phyloP scores from a whole-genome alignment of 2,329 filamentous ascomycete species.

The Byssoonygena ceratinophila region DNA sequence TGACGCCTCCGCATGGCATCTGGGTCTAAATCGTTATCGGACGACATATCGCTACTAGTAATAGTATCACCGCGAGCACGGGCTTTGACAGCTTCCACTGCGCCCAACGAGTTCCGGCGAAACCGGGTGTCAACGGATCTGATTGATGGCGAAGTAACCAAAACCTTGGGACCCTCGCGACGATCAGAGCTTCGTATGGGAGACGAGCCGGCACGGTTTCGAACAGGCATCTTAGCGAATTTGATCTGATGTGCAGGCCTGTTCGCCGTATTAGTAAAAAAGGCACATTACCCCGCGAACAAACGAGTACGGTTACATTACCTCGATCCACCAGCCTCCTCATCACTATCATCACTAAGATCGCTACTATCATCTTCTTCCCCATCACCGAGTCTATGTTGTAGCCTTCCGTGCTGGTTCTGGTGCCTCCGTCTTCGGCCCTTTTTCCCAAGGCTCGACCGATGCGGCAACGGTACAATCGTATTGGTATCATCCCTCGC shows the following conservation, averaged over 20 bases:
- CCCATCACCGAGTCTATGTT: slow-evolving; percentile 31
- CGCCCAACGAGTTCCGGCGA: slow-evolving; percentile 47
- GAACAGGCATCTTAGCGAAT: slow-evolving; percentile 89
- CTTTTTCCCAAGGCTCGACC: slow-evolving; percentile 19
- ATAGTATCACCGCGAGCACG: slow-evolving; percentile 51
- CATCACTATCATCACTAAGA: slow-evolving; percentile 56
- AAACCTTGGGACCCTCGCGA: slow-evolving; percentile 39
- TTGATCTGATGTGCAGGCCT: slow-evolving; percentile 80
- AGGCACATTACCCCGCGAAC: not conserved
- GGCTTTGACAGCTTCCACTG: slow-evolving; percentile 44
- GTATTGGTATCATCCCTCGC: slow-evolving; percentile 45
- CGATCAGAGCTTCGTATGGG: slow-evolving; percentile 53
- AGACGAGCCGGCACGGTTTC: slow-evolving; percentile 76
- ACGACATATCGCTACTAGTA: slow-evolving; percentile 56
- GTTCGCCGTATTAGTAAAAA: slow-evolving; percentile 3
- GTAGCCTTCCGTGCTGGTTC: slow-evolving; percentile 23
- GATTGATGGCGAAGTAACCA: slow-evolving; percentile 47
- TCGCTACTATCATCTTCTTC: slow-evolving; percentile 59
- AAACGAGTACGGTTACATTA: slow-evolving; percentile 22
- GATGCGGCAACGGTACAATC: slow-evolving; percentile 38
- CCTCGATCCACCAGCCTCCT: slow-evolving; percentile 42
- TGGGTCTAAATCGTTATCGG: slow-evolving; percentile 51
- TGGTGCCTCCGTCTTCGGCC: slow-evolving; percentile 10
- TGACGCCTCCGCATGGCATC: slow-evolving; percentile 45
- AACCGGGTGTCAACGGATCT: slow-evolving; percentile 39